Percentiles rank a stretch among this genome's conserved stretches.
phyloP scores from a whole-genome alignment of 129 eudicot species.

The Chrysanthemum seticuspe region DNA sequence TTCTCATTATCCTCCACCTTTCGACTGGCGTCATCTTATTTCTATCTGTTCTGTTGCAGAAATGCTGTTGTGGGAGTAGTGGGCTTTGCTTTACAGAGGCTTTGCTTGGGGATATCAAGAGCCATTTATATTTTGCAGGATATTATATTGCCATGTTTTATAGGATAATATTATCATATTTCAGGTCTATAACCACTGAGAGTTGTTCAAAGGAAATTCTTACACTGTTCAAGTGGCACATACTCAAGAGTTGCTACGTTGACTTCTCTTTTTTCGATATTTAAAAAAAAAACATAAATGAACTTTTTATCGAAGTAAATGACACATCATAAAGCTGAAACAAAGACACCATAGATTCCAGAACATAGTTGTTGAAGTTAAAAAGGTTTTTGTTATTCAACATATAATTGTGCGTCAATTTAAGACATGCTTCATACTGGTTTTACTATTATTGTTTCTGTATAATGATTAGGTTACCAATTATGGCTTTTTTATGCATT shows the following conservation, averaged over 20 bases:
- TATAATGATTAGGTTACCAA: conserved; percentile 14
- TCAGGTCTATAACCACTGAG: conserved; percentile 34
- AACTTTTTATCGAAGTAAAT: no score
- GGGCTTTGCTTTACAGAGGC: conserved; percentile 70
- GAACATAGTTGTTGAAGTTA: background rate
- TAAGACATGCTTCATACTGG: background rate
- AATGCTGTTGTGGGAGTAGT: conserved; percentile 66
- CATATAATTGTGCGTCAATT: background rate
- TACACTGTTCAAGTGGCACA: conserved; percentile 21
- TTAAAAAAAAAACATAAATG: no score
- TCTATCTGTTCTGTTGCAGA: conserved; percentile 73
- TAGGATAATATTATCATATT: conserved; percentile 19
- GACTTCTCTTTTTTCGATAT: background rate
- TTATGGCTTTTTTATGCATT: conserved; percentile 14
- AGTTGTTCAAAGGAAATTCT: conserved; percentile 19
- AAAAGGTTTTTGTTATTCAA: conserved; percentile 1
- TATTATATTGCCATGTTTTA: conserved; percentile 22
- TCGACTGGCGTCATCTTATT: conserved; percentile 46
- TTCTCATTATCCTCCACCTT: conserved; percentile 54
- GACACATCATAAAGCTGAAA: no score
- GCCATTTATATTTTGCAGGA: conserved; percentile 41
- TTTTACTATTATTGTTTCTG: conserved; percentile 1
- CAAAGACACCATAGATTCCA: no score
- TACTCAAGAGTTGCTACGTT: background rate
- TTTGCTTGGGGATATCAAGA: conserved; percentile 57